These are phyloP conservation scores for Aureobasidium sp. DNA, from an alignment of 2,329 filamentous ascomycete species.

Conservation along the genomic window DNA sequence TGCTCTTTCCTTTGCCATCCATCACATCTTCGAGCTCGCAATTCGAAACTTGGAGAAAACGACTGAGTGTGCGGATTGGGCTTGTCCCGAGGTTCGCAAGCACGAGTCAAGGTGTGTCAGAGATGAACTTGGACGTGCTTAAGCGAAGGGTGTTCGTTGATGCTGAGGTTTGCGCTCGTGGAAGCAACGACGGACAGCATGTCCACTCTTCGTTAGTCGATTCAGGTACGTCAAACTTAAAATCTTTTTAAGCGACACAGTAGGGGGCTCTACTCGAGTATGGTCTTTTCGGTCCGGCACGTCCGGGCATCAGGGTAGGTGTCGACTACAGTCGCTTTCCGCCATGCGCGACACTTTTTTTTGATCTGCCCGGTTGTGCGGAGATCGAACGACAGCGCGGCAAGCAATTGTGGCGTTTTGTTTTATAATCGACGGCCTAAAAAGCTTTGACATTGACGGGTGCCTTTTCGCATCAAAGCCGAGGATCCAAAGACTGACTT, in stretches of 20 bases:
- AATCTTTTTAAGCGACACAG: background rate
- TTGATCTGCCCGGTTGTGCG: background rate
- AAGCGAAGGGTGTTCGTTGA: too few species aligned
- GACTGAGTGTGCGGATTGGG: too few species aligned
- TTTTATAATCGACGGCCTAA: background rate
- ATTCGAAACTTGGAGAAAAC: too few species aligned
- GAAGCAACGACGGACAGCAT: too few species aligned
- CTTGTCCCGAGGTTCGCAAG: too few species aligned
- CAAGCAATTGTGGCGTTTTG: background rate
- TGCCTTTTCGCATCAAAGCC: background rate
- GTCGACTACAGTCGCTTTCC: background rate
- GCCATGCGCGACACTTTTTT: background rate
- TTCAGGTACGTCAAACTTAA: background rate
- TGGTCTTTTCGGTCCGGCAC: background rate
- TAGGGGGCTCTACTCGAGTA: too few species aligned
- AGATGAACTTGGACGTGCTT: too few species aligned
- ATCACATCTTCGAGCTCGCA: too few species aligned
- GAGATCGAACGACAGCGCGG: background rate
- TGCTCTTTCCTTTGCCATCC: too few species aligned
- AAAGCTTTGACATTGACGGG: background rate
- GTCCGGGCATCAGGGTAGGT: background rate
- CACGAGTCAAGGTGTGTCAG: too few species aligned
- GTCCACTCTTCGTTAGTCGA: too few species aligned
- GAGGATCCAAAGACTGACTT: background rate
- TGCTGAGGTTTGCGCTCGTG: too few species aligned